Percentiles rank a stretch among this genome's conserved stretches.
These are phyloP conservation scores for Paspalum vaginatum DNA, from an alignment of 176 grass and related monocot species.

Conservation along the genomic window DNA sequence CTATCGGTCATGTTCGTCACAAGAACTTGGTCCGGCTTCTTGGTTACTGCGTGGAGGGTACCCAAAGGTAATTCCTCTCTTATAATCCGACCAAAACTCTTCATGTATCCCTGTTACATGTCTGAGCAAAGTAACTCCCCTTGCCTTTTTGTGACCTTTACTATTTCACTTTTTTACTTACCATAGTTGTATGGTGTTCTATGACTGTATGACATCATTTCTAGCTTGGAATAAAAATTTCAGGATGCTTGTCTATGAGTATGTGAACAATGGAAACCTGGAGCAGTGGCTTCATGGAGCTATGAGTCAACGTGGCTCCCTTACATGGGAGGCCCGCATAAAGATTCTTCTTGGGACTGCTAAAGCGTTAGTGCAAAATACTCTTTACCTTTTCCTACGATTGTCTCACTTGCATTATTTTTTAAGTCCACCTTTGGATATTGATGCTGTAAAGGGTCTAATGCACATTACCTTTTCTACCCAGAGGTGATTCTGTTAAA, in stretches of 20 bases:
- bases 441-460: conserved; percentile 1
- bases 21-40: conserved; percentile 87
- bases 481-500: conserved; percentile 13
- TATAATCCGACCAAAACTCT: conserved; percentile 10
- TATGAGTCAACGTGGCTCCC: conserved; percentile 71
- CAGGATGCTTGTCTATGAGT: conserved; percentile 91
- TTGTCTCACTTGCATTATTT: conserved; percentile 24
- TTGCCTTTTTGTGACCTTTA: not conserved
- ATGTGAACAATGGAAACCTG: conserved; percentile 83
- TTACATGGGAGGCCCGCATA: conserved; percentile 78
- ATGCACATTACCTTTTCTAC: conserved; percentile 19
- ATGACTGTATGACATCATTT: conserved; percentile 3
- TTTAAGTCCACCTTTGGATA: not conserved
- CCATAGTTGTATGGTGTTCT: not conserved
- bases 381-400: conserved; percentile 3
- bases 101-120: conserved; percentile 5
- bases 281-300: conserved; percentile 95
- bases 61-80: conserved; percentile 73
- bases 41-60: conserved; percentile 82
- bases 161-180: not conserved
- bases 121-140: not conserved
- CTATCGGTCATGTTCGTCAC: conserved; percentile 91
- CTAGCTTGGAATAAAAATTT: conserved; percentile 27
- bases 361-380: conserved; percentile 70
- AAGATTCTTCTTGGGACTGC: conserved; percentile 88